These are phyloP conservation scores for Nigrograna mackinnonii DNA, from an alignment of 2,329 filamentous ascomycete species.

Conservation along the genomic window DNA sequence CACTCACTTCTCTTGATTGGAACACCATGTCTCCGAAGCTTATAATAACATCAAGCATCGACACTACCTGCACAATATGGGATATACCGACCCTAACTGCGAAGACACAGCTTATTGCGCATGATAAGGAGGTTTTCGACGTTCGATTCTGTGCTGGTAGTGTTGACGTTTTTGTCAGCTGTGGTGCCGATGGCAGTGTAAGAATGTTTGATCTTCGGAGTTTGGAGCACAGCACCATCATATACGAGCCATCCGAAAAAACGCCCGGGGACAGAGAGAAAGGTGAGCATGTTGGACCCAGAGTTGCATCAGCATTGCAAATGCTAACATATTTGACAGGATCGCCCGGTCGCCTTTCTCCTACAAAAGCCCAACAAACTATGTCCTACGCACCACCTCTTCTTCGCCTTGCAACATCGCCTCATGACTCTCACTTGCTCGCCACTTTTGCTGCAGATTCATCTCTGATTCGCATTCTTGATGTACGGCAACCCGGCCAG, in stretches of 20 bases:
- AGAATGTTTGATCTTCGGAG: slow-evolving; percentile 98
- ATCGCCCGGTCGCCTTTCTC: slow-evolving; percentile 63
- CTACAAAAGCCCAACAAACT: slow-evolving; percentile 76
- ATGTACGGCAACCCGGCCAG: slow-evolving; percentile 94
- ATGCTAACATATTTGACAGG: slow-evolving; percentile 28
- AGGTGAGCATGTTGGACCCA: slow-evolving; percentile 25
- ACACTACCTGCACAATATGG: slow-evolving; percentile 99
- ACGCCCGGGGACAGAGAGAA: slow-evolving; percentile 53
- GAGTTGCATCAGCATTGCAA: neutral
- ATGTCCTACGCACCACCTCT: slow-evolving; percentile 69
- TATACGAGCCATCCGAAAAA: slow-evolving; percentile 95
- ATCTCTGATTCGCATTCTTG: slow-evolving; percentile 88
- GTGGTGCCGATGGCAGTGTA: slow-evolving; percentile 95
- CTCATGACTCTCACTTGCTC: slow-evolving; percentile 91
- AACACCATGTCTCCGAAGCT: slow-evolving; percentile 95
- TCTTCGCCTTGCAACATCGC: slow-evolving; percentile 82
- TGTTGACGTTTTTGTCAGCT: slow-evolving; percentile 98
- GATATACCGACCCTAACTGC: slow-evolving; percentile 97
- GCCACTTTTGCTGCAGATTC: slow-evolving; percentile 97
- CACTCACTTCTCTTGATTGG: slow-evolving; percentile 95
- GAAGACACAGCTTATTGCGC: slow-evolving; percentile 96
- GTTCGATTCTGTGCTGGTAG: slow-evolving; percentile 97
- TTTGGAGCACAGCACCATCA: slow-evolving; percentile 97
- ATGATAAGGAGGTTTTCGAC: slow-evolving; percentile 99
- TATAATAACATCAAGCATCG: slow-evolving; percentile 98